Evolutionary conservation across 1,284 basidiomycete species (phyloP).

Genomic region (Malassezia obtusa): DNA sequence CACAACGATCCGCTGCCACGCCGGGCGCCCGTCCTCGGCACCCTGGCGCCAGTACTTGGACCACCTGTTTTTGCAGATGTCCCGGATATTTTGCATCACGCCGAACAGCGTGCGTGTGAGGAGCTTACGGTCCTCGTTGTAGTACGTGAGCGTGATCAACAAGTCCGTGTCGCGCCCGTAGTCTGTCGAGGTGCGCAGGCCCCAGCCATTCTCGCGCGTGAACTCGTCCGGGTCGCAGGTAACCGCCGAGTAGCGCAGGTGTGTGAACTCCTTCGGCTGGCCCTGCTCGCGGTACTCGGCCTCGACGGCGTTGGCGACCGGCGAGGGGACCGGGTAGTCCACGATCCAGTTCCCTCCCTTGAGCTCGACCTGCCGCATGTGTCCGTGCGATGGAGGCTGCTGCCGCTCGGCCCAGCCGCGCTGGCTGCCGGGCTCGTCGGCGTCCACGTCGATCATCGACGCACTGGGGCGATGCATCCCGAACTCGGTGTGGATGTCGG

Average conservation of each 20-base stretch:
- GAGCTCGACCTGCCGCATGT: conserved; percentile 71
- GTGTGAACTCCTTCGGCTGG: conserved; percentile 63
- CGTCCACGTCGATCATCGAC: background rate
- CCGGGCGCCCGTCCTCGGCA: conserved; percentile 63
- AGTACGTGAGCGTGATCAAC: conserved; percentile 57
- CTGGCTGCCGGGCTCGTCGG: background rate
- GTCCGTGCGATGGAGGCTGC: conserved; percentile 47
- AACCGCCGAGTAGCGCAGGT: conserved; percentile 69
- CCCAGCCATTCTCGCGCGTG: conserved; percentile 58
- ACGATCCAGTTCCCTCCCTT: conserved; percentile 55
- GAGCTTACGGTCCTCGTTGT: conserved; percentile 92
- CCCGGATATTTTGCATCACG: conserved; percentile 94
- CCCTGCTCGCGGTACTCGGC: conserved; percentile 56
- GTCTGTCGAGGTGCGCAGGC: conserved; percentile 65
- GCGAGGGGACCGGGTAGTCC: conserved; percentile 64
- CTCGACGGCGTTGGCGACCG: conserved; percentile 75
- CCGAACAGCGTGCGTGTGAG: conserved; percentile 66
- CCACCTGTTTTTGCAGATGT: conserved; percentile 89
- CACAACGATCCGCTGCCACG: conserved; percentile 88
- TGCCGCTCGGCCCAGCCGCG: conserved; percentile 44
- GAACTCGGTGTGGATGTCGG: background rate
- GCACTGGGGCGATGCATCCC: background rate
- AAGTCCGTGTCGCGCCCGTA: conserved; percentile 86
- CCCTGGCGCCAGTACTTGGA: conserved; percentile 67
- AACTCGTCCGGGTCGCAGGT: conserved; percentile 94